These are phyloP conservation scores for Dichomitus squalens DNA, from an alignment of 1,284 basidiomycete genomes.

Conservation along the genomic window DNA sequence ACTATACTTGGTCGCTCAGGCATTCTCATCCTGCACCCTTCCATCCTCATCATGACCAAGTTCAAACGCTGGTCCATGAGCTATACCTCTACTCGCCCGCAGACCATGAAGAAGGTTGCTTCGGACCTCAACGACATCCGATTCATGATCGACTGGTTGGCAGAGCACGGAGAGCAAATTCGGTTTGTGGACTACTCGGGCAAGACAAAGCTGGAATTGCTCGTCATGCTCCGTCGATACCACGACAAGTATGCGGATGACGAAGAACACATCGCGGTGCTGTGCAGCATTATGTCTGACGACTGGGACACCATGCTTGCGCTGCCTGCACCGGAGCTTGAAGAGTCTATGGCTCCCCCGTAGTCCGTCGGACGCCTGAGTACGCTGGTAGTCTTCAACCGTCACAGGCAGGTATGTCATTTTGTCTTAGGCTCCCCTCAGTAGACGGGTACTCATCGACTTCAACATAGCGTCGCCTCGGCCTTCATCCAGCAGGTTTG, in stretches of 20 bases:
- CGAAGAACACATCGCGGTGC: constrained; percentile 7
- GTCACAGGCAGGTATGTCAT: not conserved
- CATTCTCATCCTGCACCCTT: constrained; percentile 34
- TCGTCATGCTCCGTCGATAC: constrained; percentile 29
- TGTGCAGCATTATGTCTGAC: constrained; percentile 13
- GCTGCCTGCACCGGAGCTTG: not conserved
- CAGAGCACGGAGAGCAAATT: constrained; percentile 26
- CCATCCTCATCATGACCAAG: constrained; percentile 38
- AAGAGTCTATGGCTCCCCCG: constrained; percentile 1
- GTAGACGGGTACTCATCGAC: not conserved
- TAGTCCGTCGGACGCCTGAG: not conserved
- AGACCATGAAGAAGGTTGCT: constrained; percentile 30
- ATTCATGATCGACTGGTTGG: constrained; percentile 35
- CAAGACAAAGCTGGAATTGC: constrained; percentile 31
- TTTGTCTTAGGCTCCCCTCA: not conserved
- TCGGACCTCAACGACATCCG: constrained; percentile 30
- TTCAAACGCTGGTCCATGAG: constrained; percentile 36
- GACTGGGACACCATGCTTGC: constrained; percentile 15
- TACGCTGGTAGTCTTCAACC: not conserved
- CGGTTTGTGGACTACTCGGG: constrained; percentile 34
- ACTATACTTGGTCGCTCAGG: constrained; percentile 15
- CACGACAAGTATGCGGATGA: constrained; percentile 21
- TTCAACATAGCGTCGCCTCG: not conserved
- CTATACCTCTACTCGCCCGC: constrained; percentile 30
- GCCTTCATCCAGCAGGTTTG: not conserved